phyloP scores from a whole-genome alignment of 306 rosid species.

The Vachellia collinsii region DNA sequence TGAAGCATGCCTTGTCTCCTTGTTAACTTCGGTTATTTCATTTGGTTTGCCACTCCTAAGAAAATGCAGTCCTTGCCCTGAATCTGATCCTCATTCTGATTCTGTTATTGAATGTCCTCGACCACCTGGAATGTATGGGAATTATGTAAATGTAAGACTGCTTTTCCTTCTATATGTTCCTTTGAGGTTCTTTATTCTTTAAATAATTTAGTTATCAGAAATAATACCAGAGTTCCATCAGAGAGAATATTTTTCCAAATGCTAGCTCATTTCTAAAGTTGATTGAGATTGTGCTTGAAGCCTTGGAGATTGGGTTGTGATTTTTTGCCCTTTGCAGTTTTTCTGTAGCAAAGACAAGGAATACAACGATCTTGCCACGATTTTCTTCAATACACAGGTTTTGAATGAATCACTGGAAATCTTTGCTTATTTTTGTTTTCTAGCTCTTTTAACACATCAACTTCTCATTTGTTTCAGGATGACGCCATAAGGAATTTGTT shows the following conservation, averaged over 20 bases:
- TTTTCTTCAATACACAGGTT: conserved; percentile 98
- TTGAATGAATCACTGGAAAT: conserved; percentile 20
- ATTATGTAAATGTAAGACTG: conserved; percentile 91
- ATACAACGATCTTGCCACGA: conserved; percentile 97
- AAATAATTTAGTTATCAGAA: background rate
- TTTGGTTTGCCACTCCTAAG: conserved; percentile 93
- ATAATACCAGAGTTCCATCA: too few relatives aligned
- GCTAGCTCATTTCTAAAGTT: conserved; percentile 29
- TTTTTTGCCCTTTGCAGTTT: conserved; percentile 59
- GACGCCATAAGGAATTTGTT: conserved; percentile 98
- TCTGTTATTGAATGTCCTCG: conserved; percentile 88
- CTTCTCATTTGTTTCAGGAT: conserved; percentile 66
- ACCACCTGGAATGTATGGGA: conserved; percentile 93
- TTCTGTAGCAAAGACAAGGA: conserved; percentile 86
- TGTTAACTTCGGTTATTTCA: conserved; percentile 81
- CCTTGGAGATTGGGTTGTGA: conserved; percentile 33
- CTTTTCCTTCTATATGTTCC: conserved; percentile 26
- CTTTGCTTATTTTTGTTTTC: conserved; percentile 32
- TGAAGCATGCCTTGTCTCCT: conserved; percentile 88
- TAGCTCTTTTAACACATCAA: conserved; percentile 7
- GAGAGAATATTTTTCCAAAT: conserved; percentile 19
- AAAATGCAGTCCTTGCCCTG: conserved; percentile 92
- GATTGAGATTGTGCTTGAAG: conserved; percentile 20
- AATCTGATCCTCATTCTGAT: conserved; percentile 62
- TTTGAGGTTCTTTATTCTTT: conserved; percentile 21